phyloP scores from a whole-genome alignment of 2,329 filamentous ascomycete species.

The Dothidotthia symphoricarpi region DNA sequence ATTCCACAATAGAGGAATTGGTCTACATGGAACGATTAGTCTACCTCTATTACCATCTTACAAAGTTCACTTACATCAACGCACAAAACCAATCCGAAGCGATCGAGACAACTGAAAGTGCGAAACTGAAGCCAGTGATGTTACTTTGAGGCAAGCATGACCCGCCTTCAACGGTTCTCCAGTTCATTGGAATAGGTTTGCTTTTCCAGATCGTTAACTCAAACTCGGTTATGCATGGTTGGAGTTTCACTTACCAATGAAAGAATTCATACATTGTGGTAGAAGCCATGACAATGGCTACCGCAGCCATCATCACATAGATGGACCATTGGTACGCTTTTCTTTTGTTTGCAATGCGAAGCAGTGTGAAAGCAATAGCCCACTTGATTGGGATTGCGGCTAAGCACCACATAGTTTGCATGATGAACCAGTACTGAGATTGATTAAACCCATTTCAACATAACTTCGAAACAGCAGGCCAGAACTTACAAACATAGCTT shows the following conservation, averaged over 20 bases:
- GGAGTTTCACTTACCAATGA: too few species aligned
- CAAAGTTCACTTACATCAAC: conserved; percentile 20
- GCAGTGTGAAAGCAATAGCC: conserved; percentile 37
- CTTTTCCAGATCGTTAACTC: too few species aligned
- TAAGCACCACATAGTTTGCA: conserved; percentile 15
- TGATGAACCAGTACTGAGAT: conserved; percentile 14
- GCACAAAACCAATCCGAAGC: conserved; percentile 38
- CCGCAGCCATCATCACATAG: conserved; percentile 26
- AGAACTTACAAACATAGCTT: conserved; percentile 15
- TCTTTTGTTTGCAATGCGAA: conserved; percentile 32
- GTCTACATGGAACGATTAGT: too few species aligned
- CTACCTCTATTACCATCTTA: too few species aligned
- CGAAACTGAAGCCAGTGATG: conserved; percentile 13
- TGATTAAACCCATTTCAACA: neutral
- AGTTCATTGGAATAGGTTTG: conserved; percentile 21
- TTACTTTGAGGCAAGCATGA: conserved; percentile 10
- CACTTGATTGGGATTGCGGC: conserved; percentile 30
- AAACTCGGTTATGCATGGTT: too few species aligned
- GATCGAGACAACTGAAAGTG: conserved; percentile 35
- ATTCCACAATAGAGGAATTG: conserved; percentile 23
- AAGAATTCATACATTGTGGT: conserved; percentile 35
- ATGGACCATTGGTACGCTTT: conserved; percentile 24
- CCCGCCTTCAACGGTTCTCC: conserved; percentile 24
- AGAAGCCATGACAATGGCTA: conserved; percentile 30
- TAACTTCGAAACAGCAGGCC: too few species aligned